Conservation (phyloP, 306 rosid species). For the Hippophae tibetana region DNA sequence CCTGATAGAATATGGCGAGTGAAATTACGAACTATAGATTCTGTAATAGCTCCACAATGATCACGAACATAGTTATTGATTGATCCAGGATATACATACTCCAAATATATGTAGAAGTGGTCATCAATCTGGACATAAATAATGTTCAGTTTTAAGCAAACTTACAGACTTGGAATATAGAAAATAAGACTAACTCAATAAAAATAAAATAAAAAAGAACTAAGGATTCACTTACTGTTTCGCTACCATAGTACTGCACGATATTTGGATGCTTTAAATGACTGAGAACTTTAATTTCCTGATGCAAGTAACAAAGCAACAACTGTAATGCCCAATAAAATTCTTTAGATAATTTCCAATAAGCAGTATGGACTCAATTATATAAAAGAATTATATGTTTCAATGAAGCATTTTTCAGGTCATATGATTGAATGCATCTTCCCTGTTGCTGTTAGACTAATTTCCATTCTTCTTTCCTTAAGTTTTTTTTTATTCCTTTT, state of each 20-base stretch:
- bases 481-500: too few relatives aligned
- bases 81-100: slow-evolving; percentile 82
- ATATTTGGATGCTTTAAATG: slow-evolving; percentile 74
- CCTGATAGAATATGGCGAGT: slow-evolving; percentile 78
- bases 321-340: slow-evolving; percentile 13
- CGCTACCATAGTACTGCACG: slow-evolving; percentile 84
- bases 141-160: slow-evolving; percentile 6
- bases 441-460: too few relatives aligned
- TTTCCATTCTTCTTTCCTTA: too few relatives aligned
- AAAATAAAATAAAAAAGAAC: background rate
- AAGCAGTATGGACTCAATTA: background rate
- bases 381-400: background rate
- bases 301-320: slow-evolving; percentile 27
- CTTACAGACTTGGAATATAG: background rate
- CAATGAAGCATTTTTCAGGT: too few relatives aligned
- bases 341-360: background rate
- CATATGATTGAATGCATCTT: too few relatives aligned
- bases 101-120: slow-evolving; percentile 78
- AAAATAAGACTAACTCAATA: slow-evolving; percentile 8
- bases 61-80: slow-evolving; percentile 66
- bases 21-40: slow-evolving; percentile 77
- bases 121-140: slow-evolving; percentile 51
- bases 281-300: slow-evolving; percentile 79
- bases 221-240: slow-evolving; percentile 43
- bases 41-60: slow-evolving; percentile 62